These are phyloP conservation scores for Metschnikowia reukaufii DNA, from an alignment of 805 yeast genomes.

Conservation along the genomic window DNA sequence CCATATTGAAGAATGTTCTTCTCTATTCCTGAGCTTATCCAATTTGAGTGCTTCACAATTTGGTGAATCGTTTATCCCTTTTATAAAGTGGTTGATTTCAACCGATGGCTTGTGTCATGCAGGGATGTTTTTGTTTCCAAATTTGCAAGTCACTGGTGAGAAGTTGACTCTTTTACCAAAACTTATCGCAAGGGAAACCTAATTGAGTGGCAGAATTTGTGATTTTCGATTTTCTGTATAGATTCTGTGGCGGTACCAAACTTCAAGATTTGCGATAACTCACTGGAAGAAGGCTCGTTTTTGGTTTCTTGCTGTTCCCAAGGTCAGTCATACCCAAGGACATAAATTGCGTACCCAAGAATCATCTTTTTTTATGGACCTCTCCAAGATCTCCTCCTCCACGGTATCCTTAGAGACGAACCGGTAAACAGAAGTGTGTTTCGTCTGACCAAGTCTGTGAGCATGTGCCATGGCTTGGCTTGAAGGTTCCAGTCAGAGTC, in stretches of 20 bases:
- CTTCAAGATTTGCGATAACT: constrained; percentile 87
- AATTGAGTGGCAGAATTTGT: too few species aligned
- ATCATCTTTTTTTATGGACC: constrained; percentile 98
- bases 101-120: constrained; percentile 15
- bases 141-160: neutral
- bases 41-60: neutral
- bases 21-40: constrained; percentile 5
- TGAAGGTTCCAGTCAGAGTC: constrained; percentile 99
- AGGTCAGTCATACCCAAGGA: constrained; percentile 92
- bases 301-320: constrained; percentile 49
- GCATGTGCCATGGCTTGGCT: constrained; percentile 99
- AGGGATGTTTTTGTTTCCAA: constrained; percentile 13
- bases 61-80: constrained; percentile 3
- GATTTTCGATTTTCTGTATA: too few species aligned
- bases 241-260: constrained; percentile 99
- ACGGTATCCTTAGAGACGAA: constrained; percentile 98
- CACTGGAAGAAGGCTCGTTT: constrained; percentile 78
- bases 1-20: constrained; percentile 9
- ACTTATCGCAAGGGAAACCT: too few species aligned
- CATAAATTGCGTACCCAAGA: constrained; percentile 94
- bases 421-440: constrained; percentile 95
- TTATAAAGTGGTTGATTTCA: constrained; percentile 14
- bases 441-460: constrained; percentile 97
- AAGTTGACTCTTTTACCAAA: neutral
- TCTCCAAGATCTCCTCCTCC: constrained; percentile 94